These are phyloP conservation scores for Aristolochia fimbriata DNA, from an alignment of 164 flowering plant species.

Conservation along the genomic window DNA sequence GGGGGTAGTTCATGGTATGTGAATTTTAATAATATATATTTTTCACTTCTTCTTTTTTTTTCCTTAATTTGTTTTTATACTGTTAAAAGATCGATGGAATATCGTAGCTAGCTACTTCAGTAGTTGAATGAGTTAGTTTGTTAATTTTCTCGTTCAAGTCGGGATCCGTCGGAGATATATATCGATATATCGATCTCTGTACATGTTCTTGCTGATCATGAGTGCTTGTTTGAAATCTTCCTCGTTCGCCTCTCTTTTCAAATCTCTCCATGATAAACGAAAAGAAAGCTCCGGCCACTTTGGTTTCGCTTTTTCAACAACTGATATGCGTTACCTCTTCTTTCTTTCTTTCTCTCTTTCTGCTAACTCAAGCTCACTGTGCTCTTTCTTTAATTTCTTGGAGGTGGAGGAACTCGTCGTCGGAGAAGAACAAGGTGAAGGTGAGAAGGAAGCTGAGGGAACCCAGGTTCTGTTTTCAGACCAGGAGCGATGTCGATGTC, in stretches of 20 bases:
- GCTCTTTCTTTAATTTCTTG: not conserved
- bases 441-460: constrained; percentile 81
- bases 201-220: too few relatives aligned
- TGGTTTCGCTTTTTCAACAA: not conserved
- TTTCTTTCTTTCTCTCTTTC: constrained; percentile 8
- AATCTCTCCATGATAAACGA: constrained; percentile 1
- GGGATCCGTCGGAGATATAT: too few relatives aligned
- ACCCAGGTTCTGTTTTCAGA: constrained; percentile 87
- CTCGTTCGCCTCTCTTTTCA: not conserved
- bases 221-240: too few relatives aligned
- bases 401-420: constrained; percentile 60
- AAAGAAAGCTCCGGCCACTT: not conserved
- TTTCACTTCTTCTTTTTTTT: too few relatives aligned
- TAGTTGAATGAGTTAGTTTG: too few relatives aligned
- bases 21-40: too few relatives aligned
- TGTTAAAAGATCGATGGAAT: too few relatives aligned
- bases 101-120: too few relatives aligned
- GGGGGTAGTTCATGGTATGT: constrained; percentile 49
- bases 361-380: not conserved
- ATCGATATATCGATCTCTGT: too few relatives aligned
- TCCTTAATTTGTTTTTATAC: too few relatives aligned
- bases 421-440: constrained; percentile 64
- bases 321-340: not conserved
- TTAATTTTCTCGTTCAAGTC: too few relatives aligned
- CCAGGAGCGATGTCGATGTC: constrained; percentile 82